Conservation (phyloP, 306 rosid species). For the Lablab purpureus region DNA sequence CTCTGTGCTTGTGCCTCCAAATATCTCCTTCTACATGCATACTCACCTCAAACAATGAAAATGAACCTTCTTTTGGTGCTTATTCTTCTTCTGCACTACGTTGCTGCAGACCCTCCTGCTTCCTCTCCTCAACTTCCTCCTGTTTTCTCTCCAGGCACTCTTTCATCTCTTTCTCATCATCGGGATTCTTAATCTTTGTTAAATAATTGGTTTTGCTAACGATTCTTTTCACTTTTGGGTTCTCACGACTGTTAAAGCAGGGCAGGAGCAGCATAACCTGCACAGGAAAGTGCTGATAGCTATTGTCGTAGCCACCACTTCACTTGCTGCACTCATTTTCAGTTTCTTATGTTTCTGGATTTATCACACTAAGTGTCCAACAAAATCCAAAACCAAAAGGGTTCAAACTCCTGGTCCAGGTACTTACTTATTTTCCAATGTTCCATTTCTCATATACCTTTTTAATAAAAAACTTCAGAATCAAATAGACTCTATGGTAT, state of each 20-base stretch:
- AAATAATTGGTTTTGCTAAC: not conserved
- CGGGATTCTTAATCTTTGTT: constrained; percentile 11
- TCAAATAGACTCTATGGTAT: not conserved
- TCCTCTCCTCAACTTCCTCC: constrained; percentile 34
- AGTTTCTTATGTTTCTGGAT: constrained; percentile 63
- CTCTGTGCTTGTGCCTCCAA: not conserved
- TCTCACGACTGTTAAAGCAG: constrained; percentile 34
- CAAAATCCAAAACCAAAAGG: constrained; percentile 52
- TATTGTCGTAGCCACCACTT: constrained; percentile 48
- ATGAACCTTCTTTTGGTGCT: constrained; percentile 54
- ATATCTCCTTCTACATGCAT: constrained; percentile 45
- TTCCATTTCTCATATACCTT: constrained; percentile 10
- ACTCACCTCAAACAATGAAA: constrained; percentile 37
- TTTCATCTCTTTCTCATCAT: not conserved
- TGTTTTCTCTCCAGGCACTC: constrained; percentile 66
- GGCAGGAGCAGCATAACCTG: constrained; percentile 48
- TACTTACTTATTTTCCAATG: constrained; percentile 10
- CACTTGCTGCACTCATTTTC: constrained; percentile 39
- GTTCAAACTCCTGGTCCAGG: constrained; percentile 56
- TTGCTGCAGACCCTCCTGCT: constrained; percentile 46
- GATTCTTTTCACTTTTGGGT: not conserved
- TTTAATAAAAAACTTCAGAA: not conserved
- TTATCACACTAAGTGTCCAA: constrained; percentile 48
- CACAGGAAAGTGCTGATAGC: constrained; percentile 58
- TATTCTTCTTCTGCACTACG: constrained; percentile 45